Evolutionary conservation across 2,329 filamentous ascomycete genomes (phyloP).

Genomic region (Apiospora marii): DNA sequence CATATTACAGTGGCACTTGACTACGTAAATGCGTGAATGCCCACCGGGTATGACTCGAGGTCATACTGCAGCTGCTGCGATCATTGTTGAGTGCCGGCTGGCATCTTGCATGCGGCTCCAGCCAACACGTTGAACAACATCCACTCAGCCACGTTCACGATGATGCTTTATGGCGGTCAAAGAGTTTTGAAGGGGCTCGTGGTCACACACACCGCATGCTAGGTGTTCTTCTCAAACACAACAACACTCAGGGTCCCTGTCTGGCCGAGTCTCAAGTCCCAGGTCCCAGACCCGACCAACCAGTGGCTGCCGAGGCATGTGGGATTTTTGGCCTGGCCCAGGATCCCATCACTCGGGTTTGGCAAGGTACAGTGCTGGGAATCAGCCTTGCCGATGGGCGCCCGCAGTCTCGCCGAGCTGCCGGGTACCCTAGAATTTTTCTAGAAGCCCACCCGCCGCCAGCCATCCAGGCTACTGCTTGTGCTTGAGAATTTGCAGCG

Average conservation of each 20-base stretch:
- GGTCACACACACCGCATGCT: slow-evolving; percentile 5
- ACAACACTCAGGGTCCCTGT: not conserved
- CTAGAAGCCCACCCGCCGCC: slow-evolving; percentile 15
- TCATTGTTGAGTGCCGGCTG: slow-evolving; percentile 1
- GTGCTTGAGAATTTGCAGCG: not conserved
- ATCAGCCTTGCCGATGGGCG: slow-evolving; percentile 22
- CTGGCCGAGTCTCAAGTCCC: not conserved
- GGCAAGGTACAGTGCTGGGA: slow-evolving; percentile 2
- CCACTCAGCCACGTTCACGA: not conserved
- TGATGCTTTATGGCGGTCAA: slow-evolving; percentile 11
- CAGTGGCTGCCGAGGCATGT: slow-evolving; percentile 11
- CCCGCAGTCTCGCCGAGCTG: slow-evolving; percentile 17
- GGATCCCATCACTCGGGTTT: slow-evolving; percentile 3
- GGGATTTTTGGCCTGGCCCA: not conserved
- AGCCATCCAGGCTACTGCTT: slow-evolving; percentile 9
- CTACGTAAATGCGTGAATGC: not conserved
- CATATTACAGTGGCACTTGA: not conserved
- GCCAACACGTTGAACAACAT: not conserved
- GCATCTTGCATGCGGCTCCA: not conserved
- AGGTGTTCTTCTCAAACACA: not conserved
- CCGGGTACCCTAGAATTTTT: slow-evolving; percentile 21
- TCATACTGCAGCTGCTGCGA: not conserved
- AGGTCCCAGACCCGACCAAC: not conserved
- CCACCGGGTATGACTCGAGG: slow-evolving; percentile 2
- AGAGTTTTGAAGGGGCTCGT: not conserved